A percentile compares a stretch with the other conserved stretches of the same genome.
Conservation (phyloP, 345 rosid species). For the Rhodomyrtus tomentosa region DNA sequence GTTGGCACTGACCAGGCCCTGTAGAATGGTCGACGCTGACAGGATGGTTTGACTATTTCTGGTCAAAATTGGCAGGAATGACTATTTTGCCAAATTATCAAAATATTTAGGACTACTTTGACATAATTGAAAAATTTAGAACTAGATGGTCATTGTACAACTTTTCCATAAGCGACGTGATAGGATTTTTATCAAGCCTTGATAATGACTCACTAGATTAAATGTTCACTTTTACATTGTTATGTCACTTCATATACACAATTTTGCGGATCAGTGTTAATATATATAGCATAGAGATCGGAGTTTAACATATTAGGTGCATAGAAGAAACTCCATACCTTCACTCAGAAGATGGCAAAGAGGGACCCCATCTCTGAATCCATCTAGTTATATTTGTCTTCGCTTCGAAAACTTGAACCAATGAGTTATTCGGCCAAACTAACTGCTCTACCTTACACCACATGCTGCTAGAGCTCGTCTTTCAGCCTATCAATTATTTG, state of each 20-base stretch:
- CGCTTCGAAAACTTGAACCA: neutral
- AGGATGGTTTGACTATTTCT: too few relatives aligned
- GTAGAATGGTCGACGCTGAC: too few relatives aligned
- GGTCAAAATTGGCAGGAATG: too few relatives aligned
- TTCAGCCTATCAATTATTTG: neutral
- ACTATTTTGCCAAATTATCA: too few relatives aligned
- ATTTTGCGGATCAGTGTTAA: neutral
- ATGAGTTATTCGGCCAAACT: neutral
- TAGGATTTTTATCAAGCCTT: neutral
- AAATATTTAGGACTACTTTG: too few relatives aligned
- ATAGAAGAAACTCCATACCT: neutral
- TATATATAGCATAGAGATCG: neutral
- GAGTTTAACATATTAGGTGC: neutral
- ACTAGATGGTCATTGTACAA: too few relatives aligned
- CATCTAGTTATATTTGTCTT: neutral
- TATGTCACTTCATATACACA: neutral
- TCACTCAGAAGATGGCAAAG: neutral
- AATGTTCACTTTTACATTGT: neutral
- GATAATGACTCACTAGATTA: neutral
- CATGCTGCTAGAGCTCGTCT: neutral
- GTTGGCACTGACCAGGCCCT: too few relatives aligned
- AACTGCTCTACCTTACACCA: neutral
- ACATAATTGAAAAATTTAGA: too few relatives aligned
- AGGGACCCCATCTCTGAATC: neutral
- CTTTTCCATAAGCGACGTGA: neutral